Percentiles rank a stretch among this genome's conserved stretches.
phyloP scores from a whole-genome alignment of 495 filamentous ascomycete genomes.

The Margaritispora aquatica region DNA sequence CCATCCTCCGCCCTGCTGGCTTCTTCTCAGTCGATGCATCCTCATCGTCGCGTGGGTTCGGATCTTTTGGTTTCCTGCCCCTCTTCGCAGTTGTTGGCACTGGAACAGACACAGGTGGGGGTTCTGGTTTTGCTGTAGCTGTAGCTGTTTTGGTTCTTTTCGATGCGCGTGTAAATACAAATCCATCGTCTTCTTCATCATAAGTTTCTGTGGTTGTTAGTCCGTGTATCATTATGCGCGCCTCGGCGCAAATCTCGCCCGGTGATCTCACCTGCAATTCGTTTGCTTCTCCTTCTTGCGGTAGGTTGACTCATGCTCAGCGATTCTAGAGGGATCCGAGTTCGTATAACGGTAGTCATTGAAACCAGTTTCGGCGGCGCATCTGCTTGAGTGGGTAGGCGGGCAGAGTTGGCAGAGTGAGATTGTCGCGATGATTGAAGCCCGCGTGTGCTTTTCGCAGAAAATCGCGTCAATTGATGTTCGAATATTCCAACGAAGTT shows the following conservation, averaged over 20 bases:
- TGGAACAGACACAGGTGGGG: conserved; percentile 29
- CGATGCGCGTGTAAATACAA: conserved; percentile 52
- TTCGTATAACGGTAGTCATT: conserved; percentile 57
- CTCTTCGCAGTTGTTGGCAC: conserved; percentile 33
- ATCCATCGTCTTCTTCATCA: conserved; percentile 61
- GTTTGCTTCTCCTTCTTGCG: conserved; percentile 45
- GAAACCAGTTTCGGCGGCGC: conserved; percentile 27
- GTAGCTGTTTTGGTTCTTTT: conserved; percentile 45
- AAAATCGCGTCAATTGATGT: conserved; percentile 19
- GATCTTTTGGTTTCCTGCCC: conserved; percentile 33
- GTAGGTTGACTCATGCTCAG: conserved; percentile 54
- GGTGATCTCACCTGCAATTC: conserved; percentile 42
- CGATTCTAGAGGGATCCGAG: conserved; percentile 49
- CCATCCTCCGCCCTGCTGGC: conserved; percentile 16
- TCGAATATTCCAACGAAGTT: not conserved
- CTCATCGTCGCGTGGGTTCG: conserved; percentile 31
- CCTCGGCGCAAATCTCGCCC: not conserved
- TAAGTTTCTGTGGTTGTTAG: conserved; percentile 34
- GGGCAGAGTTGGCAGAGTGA: not conserved
- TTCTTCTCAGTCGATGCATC: conserved; percentile 9
- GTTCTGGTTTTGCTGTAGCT: conserved; percentile 29
- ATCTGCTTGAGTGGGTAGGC: conserved; percentile 9
- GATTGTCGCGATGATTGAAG: conserved; percentile 2
- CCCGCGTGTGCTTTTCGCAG: conserved; percentile 5
- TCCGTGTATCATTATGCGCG: not conserved